A percentile compares a stretch with the other conserved stretches of the same genome.
Conservation (phyloP, 2,329 filamentous ascomycete species). For the Alternaria arborescens region DNA sequence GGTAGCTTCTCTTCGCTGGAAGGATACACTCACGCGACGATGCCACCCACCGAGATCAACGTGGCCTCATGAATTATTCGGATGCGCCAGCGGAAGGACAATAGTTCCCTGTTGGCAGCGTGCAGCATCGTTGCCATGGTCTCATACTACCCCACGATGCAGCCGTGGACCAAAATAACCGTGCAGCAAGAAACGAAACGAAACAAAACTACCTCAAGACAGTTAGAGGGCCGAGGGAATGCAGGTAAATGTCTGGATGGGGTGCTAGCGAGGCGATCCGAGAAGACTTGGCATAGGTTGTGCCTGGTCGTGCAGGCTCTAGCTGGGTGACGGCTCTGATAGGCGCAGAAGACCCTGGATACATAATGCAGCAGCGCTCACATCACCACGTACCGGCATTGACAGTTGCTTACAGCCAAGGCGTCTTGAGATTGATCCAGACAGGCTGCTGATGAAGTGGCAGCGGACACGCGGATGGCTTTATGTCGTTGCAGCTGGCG, state of each 20-base stretch:
- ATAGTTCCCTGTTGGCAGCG: neutral
- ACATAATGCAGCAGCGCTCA: slow-evolving; percentile 24
- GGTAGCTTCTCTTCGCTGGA: neutral
- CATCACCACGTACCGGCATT: slow-evolving; percentile 25
- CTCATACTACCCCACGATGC: slow-evolving; percentile 25
- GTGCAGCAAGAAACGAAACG: slow-evolving; percentile 25
- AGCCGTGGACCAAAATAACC: slow-evolving; percentile 42
- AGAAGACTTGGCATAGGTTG: slow-evolving; percentile 32
- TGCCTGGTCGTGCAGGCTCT: slow-evolving; percentile 27
- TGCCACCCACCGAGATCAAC: slow-evolving; percentile 20
- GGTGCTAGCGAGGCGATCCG: slow-evolving; percentile 17
- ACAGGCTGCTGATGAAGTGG: slow-evolving; percentile 20
- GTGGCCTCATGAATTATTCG: slow-evolving; percentile 22
- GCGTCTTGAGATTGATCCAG: slow-evolving; percentile 17
- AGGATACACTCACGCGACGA: neutral
- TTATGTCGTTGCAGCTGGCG: slow-evolving; percentile 17
- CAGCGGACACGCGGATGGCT: slow-evolving; percentile 22
- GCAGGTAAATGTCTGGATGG: slow-evolving; percentile 27
- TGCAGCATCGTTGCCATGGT: slow-evolving; percentile 10
- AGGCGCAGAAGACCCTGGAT: slow-evolving; percentile 20
- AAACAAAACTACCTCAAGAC: slow-evolving; percentile 32
- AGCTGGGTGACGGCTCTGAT: slow-evolving; percentile 18
- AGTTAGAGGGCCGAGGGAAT: slow-evolving; percentile 21
- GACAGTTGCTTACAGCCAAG: slow-evolving; percentile 24
- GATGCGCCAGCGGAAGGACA: slow-evolving; percentile 3